Evolutionary conservation across 2,329 filamentous ascomycete genomes (phyloP).

Genomic region (Leptographium wingfieldii): DNA sequence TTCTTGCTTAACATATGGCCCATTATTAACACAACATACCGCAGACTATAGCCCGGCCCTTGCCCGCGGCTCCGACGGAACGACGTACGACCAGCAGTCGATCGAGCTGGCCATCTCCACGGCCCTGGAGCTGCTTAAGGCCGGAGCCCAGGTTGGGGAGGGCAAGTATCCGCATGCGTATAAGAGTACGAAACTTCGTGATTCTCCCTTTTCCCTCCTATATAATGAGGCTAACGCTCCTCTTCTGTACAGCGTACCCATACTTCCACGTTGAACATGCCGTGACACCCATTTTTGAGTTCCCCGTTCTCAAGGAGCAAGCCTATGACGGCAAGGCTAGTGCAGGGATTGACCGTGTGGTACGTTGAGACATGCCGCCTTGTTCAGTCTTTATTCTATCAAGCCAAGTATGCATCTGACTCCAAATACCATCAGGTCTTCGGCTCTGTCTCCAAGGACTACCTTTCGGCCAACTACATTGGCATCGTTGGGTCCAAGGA

Average conservation of each 20-base stretch:
- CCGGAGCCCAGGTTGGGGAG: slow-evolving; percentile 8
- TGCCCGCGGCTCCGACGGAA: slow-evolving; percentile 6
- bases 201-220: not conserved
- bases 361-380: not conserved
- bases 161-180: slow-evolving; percentile 7
- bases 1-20: not conserved
- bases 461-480: slow-evolving; percentile 8
- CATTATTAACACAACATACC: not conserved
- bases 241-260: slow-evolving; percentile 1
- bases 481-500: slow-evolving; percentile 1
- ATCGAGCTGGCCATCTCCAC: slow-evolving; percentile 6
- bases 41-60: slow-evolving; percentile 8
- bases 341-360: slow-evolving; percentile 8
- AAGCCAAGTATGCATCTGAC: not conserved
- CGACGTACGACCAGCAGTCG: slow-evolving; percentile 2
- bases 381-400: not conserved
- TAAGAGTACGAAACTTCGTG: not conserved
- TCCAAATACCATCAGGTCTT: slow-evolving; percentile 2
- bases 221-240: not conserved
- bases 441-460: slow-evolving; percentile 11
- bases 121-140: slow-evolving; percentile 6
- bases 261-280: slow-evolving; percentile 1
- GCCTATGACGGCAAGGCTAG: slow-evolving; percentile 5
- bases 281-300: slow-evolving; percentile 9
- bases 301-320: slow-evolving; percentile 7